A percentile compares a stretch with the other conserved stretches of the same genome.
Conservation (phyloP, 2,329 filamentous ascomycete genomes). For the Aspergillus sp. region DNA sequence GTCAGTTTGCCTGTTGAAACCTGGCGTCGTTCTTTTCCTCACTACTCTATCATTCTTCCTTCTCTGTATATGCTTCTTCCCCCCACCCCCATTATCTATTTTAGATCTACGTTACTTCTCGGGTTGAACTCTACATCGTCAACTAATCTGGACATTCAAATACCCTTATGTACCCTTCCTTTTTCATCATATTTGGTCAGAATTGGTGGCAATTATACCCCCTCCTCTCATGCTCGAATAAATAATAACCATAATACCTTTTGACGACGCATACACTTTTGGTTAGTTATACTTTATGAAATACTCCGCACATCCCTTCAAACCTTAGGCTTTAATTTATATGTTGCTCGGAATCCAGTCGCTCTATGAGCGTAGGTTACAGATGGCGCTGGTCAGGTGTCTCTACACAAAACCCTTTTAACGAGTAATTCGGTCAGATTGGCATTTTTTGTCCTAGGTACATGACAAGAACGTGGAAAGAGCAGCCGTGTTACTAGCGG, state of each 20-base stretch:
- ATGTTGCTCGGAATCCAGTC: too few species aligned
- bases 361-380: too few species aligned
- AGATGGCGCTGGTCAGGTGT: too few species aligned
- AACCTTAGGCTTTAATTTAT: too few species aligned
- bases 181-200: background rate
- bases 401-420: background rate
- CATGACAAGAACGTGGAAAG: background rate
- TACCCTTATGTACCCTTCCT: conserved; percentile 1
- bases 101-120: background rate
- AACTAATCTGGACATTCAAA: background rate
- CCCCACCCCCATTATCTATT: background rate
- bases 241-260: background rate
- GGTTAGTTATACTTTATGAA: background rate
- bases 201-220: conserved; percentile 2
- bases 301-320: too few species aligned
- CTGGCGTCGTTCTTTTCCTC: background rate
- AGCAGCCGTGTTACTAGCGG: background rate
- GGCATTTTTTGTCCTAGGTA: background rate
- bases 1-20: too few species aligned
- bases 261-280: background rate
- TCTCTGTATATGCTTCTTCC: background rate
- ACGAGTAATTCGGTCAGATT: background rate
- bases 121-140: background rate
- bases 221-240: background rate
- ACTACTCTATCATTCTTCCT: background rate